Conservation (phyloP, 768 basidiomycete species). For the Neoboletus subvelutipes region DNA sequence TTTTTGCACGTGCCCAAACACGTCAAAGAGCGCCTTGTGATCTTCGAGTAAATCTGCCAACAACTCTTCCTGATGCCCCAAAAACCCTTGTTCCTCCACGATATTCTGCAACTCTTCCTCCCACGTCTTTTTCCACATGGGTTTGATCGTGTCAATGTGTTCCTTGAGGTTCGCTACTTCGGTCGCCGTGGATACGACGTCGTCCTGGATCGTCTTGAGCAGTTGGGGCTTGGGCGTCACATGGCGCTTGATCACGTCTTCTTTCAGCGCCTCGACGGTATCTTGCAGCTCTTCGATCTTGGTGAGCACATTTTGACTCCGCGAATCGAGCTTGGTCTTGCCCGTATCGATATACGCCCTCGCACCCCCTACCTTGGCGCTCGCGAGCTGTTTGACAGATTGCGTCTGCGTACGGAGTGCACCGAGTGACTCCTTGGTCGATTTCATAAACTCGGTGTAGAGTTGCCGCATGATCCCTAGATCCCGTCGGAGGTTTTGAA, state of each 20-base stretch:
- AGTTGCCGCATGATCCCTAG: slow-evolving; percentile 92
- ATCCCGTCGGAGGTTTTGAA: slow-evolving; percentile 91
- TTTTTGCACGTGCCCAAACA: slow-evolving; percentile 90
- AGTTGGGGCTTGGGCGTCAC: slow-evolving; percentile 76
- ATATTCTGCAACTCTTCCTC: slow-evolving; percentile 94
- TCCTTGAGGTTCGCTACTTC: slow-evolving; percentile 78
- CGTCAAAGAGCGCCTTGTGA: slow-evolving; percentile 81
- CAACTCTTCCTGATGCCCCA: slow-evolving; percentile 91
- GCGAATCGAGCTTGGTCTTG: slow-evolving; percentile 85
- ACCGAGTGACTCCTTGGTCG: slow-evolving; percentile 83
- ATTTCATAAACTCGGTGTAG: slow-evolving; percentile 90
- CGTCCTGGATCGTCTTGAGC: slow-evolving; percentile 69
- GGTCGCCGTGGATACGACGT: slow-evolving; percentile 60
- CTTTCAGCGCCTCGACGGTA: slow-evolving; percentile 81
- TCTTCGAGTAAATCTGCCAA: slow-evolving; percentile 87
- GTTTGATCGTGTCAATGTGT: slow-evolving; percentile 86
- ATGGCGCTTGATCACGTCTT: slow-evolving; percentile 88
- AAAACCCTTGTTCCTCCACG: slow-evolving; percentile 94
- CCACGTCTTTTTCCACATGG: slow-evolving; percentile 99
- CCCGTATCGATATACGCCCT: slow-evolving; percentile 88
- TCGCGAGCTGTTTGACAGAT: slow-evolving; percentile 84
- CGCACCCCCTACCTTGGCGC: slow-evolving; percentile 77
- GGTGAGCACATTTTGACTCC: slow-evolving; percentile 87
- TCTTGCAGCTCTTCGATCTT: slow-evolving; percentile 94
- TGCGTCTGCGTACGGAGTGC: slow-evolving; percentile 81